Evolutionary conservation across 306 rosid genomes (phyloP), one percentile per base, ranked within the genome.

Genomic region (Erythrophleum fordii): DNA sequence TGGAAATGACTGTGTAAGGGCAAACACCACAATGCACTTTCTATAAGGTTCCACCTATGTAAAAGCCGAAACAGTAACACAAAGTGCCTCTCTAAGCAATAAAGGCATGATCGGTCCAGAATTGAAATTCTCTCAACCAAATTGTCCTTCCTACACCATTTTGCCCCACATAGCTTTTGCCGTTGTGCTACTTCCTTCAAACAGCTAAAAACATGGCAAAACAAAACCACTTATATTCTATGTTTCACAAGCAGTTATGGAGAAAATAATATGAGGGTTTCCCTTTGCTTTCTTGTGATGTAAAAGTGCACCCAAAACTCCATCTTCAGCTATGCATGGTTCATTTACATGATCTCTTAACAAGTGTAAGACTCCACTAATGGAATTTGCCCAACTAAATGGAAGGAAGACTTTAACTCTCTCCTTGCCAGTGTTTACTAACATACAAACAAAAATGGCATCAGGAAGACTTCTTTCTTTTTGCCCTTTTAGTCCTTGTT

Each of bases 1-100:
- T 6, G 98, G 97, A 78, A 97, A 94, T 80, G 98, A 86, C 98
- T 97, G 92, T 69, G 97, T 93, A 45, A 94, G 89, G 79, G 92
- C 83, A 91, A 94, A 94, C 74, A 97, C 94, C 10, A 94, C 88
- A 25, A 97, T 94, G 80, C 97, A 91, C 80, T 91, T 94, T 87
- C 98, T 97, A 88, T 92, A 97, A 78, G 98, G 97, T 87, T 94
- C 98, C 55, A 94, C 98, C 97, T 97, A 94, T 49, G 98, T 79
- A 42, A 97, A 85, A 80, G 97, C 98, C 72, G 98, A 86, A 69
- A 94, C 98, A 58, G 97, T 97, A 82, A 97, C 97, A 82, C 98
- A 94, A 34, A 85, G 89, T n/a, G 97, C 86, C 88, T 94, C 97
- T 80, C 97, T 97, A 79, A 92, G 88, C 44, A 92, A 92, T 58